These are phyloP conservation scores for Saitoella complicata DNA, from an alignment of 805 yeast genomes.

Conservation along the genomic window DNA sequence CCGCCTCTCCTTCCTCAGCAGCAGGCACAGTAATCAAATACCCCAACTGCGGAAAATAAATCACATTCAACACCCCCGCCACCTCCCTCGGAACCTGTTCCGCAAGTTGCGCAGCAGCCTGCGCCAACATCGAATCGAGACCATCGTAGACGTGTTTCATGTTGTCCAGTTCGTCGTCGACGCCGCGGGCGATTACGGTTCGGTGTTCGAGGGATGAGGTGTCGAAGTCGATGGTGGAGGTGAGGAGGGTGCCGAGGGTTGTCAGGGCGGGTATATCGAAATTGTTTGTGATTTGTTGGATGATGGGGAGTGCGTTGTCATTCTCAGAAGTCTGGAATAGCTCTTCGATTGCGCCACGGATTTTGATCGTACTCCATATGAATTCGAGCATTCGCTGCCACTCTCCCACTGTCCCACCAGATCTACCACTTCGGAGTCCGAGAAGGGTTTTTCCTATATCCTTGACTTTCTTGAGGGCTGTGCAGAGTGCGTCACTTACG, in stretches of 20 bases:
- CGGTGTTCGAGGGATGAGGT: conserved; percentile 19
- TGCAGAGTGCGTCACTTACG: conserved; percentile 14
- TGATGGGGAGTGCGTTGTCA: neutral
- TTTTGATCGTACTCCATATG: conserved; percentile 12
- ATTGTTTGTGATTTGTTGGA: conserved; percentile 9
- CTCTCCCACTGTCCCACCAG: conserved; percentile 8
- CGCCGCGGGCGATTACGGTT: conserved; percentile 20
- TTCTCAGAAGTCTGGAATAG: conserved; percentile 4
- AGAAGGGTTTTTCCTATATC: conserved; percentile 18
- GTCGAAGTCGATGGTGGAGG: conserved; percentile 25
- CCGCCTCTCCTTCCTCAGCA: conserved; percentile 1
- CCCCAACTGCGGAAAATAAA: conserved; percentile 33
- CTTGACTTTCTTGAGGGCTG: conserved; percentile 17
- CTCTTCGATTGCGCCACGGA: conserved; percentile 10
- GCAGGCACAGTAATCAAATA: conserved; percentile 22
- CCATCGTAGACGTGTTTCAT: conserved; percentile 17
- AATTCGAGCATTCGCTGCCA: conserved; percentile 22
- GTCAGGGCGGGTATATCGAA: conserved; percentile 9
- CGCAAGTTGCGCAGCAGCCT: conserved; percentile 14
- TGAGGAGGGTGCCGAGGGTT: conserved; percentile 13
- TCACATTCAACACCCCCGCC: conserved; percentile 18
- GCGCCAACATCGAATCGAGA: conserved; percentile 21
- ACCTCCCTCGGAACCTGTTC: conserved; percentile 1
- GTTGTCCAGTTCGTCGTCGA: conserved; percentile 19
- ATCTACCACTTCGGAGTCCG: conserved; percentile 18